Evolutionary conservation across 176 grass and related monocot species (phyloP).

Genomic region (Avena eriantha): DNA sequence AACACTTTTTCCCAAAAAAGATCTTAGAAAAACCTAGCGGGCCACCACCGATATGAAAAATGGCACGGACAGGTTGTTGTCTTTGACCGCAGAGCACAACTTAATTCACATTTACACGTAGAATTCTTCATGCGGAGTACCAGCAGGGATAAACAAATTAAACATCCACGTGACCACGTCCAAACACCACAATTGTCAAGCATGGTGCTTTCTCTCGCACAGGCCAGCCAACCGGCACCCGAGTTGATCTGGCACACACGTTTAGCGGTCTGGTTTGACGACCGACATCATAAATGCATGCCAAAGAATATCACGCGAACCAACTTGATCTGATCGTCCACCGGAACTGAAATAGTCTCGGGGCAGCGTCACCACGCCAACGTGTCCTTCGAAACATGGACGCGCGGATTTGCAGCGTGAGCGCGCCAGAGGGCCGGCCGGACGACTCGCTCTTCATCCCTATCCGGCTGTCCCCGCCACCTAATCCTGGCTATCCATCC

Average conservation of each 20-base stretch:
- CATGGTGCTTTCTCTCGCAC: neutral
- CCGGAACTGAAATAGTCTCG: neutral
- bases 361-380: neutral
- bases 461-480: constrained; percentile 6
- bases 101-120: neutral
- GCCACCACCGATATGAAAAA: neutral
- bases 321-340: neutral
- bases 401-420: too few species aligned
- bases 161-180: neutral
- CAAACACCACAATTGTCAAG: neutral
- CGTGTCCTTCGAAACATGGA: too few species aligned
- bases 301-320: too few species aligned
- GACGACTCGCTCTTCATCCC: neutral
- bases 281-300: too few species aligned
- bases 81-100: neutral
- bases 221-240: neutral
- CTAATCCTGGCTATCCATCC: neutral
- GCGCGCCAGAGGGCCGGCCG: neutral
- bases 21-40: too few species aligned
- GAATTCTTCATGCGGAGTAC: neutral
- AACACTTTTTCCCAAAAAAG: too few species aligned
- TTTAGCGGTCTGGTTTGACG: neutral
- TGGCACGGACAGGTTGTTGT: neutral
- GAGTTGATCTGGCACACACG: neutral
- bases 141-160: neutral